phyloP scores from a whole-genome alignment of 176 grass and related monocot species.

The Echinochloa phyllopogon region DNA sequence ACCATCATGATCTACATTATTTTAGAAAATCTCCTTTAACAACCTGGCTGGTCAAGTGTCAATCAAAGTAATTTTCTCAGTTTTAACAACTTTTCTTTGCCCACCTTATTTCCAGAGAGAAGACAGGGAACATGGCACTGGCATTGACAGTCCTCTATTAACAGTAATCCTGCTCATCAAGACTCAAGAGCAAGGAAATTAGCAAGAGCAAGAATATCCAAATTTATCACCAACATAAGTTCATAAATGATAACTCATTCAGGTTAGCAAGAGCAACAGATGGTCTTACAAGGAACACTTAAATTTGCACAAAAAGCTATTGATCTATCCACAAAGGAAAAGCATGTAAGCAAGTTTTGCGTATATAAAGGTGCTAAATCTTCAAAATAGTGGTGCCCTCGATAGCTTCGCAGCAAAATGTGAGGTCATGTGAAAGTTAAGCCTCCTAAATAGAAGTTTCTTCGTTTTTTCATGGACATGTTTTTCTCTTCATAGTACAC shows the following conservation, averaged over 20 bases:
- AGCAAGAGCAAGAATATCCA: background rate
- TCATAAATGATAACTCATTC: slow-evolving; percentile 2
- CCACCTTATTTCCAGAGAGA: background rate
- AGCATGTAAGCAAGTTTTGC: background rate
- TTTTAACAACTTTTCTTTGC: background rate
- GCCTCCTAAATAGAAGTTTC: no score
- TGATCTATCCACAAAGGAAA: background rate
- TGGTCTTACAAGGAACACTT: background rate
- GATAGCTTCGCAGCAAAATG: background rate
- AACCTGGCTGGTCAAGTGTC: background rate
- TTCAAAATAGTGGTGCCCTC: background rate
- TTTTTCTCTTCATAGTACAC: no score
- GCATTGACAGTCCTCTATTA: background rate
- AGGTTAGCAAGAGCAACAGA: background rate
- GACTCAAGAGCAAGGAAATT: background rate
- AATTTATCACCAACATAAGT: background rate
- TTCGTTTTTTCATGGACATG: no score
- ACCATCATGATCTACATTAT: background rate
- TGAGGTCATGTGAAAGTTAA: background rate
- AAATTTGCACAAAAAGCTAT: background rate
- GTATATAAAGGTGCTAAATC: background rate
- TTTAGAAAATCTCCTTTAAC: background rate
- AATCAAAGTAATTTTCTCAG: background rate
- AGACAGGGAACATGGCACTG: background rate
- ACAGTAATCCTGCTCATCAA: background rate